Base-by-base conservation (phyloP, 441 rosid species). In the Gossypium trilobum region DNA sequence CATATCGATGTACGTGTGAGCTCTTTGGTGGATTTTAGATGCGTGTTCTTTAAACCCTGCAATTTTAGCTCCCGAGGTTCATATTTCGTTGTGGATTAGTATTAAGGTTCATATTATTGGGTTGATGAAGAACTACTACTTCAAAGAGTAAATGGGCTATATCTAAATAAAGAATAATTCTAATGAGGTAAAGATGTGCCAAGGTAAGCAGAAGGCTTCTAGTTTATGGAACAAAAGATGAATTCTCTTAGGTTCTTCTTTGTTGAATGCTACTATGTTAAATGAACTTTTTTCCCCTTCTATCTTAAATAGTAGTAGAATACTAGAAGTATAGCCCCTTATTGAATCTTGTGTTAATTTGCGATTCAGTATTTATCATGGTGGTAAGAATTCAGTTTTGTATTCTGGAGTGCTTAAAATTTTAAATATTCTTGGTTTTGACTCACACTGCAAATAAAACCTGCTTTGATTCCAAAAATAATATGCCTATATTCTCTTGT, bases 161-260 rank as follows among this genome's bases (percentile, higher is more conserved):
- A 48, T 67, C 39, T 67, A 46, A 7, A 48, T 11, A 23, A 23
- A 9, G 36, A 46, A 46, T 23, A 66, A 66, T 0, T 66, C 5
- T 23, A 4, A 22, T 2, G 33, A n/a, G 56, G 20, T 44, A 22
- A 19, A 10, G 71, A 0, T 19, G 57, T 25, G 36, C 16, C 62
- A 46, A 66, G 31, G n/a, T 13, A 66, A 23, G 20, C 14, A 66
- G 57, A 48, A 66, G 14, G 71, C 71, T 23, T 3, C 1, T 67
- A 22, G 3, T 66, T 23, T 11, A 48, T 4, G 1, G 71, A 50
- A 14, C 22, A 66, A 25, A 23, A 14, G 22, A 25, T 67, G 23
- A 68, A 50, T 51, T 68, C 25, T 67, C 17, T 50, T 50, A 46
- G 59, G 14, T 66, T 48, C n/a, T 42, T 20, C 19, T 74, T 70